Evolutionary conservation across 495 filamentous ascomycete species (phyloP).

Genomic region (Lophiotrema nucula): DNA sequence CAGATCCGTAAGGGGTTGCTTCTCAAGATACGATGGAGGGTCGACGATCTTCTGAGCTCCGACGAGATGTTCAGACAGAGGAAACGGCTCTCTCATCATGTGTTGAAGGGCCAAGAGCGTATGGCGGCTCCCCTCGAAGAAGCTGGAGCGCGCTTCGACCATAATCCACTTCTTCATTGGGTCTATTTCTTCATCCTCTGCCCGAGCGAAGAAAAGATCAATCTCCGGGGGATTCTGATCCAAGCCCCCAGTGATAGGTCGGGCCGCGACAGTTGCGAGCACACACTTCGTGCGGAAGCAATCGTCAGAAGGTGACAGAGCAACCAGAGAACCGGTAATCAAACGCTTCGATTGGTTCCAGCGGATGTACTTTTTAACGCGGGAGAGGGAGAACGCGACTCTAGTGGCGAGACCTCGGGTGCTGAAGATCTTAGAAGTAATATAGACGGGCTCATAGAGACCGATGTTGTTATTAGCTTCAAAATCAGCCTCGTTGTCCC

Average conservation of each 20-base stretch:
- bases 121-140: constrained; percentile 73
- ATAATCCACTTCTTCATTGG: constrained; percentile 70
- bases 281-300: constrained; percentile 64
- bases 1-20: constrained; percentile 51
- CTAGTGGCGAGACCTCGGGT: constrained; percentile 62
- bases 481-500: constrained; percentile 32
- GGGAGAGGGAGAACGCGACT: constrained; percentile 67
- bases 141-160: constrained; percentile 69
- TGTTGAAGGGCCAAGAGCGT: constrained; percentile 72
- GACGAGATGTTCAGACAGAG: constrained; percentile 62
- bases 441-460: constrained; percentile 74
- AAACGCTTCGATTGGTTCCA: constrained; percentile 78
- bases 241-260: constrained; percentile 57
- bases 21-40: constrained; percentile 51
- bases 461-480: constrained; percentile 50
- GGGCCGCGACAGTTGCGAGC: constrained; percentile 70
- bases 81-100: constrained; percentile 62
- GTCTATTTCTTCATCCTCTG: constrained; percentile 65
- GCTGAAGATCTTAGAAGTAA: constrained; percentile 62
- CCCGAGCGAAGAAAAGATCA: constrained; percentile 68
- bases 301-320: constrained; percentile 63
- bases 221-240: constrained; percentile 67
- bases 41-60: constrained; percentile 48
- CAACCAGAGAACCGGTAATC: constrained; percentile 67
- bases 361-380: constrained; percentile 65